Percentiles rank a stretch among this genome's conserved stretches.
These are phyloP conservation scores for Tetradesmus lagerheimii DNA, from an alignment of 139 green algal species.

Conservation along the genomic window DNA sequence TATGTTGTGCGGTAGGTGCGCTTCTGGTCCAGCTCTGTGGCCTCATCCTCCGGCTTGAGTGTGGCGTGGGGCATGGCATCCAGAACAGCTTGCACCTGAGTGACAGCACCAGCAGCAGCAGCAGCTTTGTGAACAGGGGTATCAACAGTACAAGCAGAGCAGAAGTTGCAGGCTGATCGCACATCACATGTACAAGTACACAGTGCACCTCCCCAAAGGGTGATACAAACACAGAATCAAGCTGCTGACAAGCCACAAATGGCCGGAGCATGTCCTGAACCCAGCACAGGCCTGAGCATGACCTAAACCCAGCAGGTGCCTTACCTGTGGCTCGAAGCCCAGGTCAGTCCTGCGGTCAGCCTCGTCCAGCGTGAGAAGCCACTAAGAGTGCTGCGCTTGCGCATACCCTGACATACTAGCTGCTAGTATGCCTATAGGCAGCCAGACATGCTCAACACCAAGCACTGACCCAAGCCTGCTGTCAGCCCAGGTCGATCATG, in stretches of 20 bases:
- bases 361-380: conserved; percentile 99
- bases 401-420: background rate
- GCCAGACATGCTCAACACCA: background rate
- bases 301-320: too few species aligned
- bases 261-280: too few species aligned
- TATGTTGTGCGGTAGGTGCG: conserved; percentile 97
- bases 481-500: too few species aligned
- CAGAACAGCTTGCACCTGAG: conserved; percentile 87
- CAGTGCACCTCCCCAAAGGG: too few species aligned
- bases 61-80: conserved; percentile 94
- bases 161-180: too few species aligned
- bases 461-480: too few species aligned
- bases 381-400: conserved; percentile 91
- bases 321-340: conserved; percentile 97
- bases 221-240: too few species aligned
- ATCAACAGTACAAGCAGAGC: background rate
- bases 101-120: background rate
- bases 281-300: too few species aligned
- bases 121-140: background rate
- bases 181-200: too few species aligned
- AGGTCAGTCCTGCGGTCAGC: conserved; percentile 99
- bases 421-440: too few species aligned
- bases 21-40: conserved; percentile 68
- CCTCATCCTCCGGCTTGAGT: conserved; percentile 95
- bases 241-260: too few species aligned